Percentiles rank a stretch among this genome's conserved stretches.
phyloP scores from a whole-genome alignment of 345 rosid genomes.

The Aurinia saxatilis region DNA sequence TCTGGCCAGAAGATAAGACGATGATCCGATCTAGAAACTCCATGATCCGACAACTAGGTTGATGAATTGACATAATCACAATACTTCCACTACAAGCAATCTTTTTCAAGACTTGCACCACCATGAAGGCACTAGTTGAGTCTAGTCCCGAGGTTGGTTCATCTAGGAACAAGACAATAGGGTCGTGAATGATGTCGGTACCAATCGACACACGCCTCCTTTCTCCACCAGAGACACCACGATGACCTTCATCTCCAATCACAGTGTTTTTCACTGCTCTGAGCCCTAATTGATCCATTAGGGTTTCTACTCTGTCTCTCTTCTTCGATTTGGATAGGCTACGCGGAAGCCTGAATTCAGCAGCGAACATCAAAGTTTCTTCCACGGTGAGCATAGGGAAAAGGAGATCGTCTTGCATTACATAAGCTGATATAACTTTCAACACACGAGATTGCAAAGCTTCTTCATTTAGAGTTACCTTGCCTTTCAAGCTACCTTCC shows the following conservation, averaged over 20 bases:
- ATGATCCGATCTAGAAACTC: slow-evolving; percentile 46
- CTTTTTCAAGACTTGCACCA: slow-evolving; percentile 76
- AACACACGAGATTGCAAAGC: slow-evolving; percentile 28
- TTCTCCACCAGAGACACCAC: slow-evolving; percentile 56
- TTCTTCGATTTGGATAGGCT: slow-evolving; percentile 58
- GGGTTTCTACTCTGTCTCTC: slow-evolving; percentile 52
- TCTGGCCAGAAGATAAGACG: slow-evolving; percentile 44
- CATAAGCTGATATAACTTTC: slow-evolving; percentile 79
- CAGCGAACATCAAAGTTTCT: slow-evolving; percentile 82
- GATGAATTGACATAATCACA: slow-evolving; percentile 74
- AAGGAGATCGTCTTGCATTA: slow-evolving; percentile 91
- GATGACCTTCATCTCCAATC: slow-evolving; percentile 72
- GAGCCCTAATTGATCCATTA: slow-evolving; percentile 70
- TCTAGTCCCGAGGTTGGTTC: slow-evolving; percentile 94
- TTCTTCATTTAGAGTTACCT: slow-evolving; percentile 62
- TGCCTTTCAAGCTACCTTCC: slow-evolving; percentile 68
- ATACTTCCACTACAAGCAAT: slow-evolving; percentile 72
- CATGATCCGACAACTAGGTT: slow-evolving; percentile 59
- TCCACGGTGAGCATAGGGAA: slow-evolving; percentile 70
- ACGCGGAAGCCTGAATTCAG: slow-evolving; percentile 77
- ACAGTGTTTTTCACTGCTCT: slow-evolving; percentile 46
- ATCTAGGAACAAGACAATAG: slow-evolving; percentile 67
- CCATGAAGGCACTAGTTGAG: slow-evolving; percentile 76
- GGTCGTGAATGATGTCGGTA: slow-evolving; percentile 78
- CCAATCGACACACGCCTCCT: slow-evolving; percentile 75